These are phyloP conservation scores for Mycena rebaudengoi DNA, from an alignment of 768 basidiomycete genomes.

Conservation along the genomic window DNA sequence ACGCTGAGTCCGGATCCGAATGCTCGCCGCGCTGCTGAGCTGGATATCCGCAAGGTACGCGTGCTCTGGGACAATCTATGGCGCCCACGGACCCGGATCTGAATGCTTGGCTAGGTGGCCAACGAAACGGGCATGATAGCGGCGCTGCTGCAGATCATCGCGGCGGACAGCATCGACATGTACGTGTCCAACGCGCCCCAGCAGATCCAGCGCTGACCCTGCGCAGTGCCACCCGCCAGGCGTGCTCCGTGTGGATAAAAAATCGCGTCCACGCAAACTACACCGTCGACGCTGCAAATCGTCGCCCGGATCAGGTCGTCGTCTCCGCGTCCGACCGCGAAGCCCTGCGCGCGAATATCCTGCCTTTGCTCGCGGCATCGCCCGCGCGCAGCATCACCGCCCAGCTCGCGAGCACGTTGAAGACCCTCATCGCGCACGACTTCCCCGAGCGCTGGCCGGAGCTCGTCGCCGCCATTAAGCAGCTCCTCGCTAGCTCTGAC, in stretches of 20 bases:
- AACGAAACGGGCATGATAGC: slow-evolving; percentile 84
- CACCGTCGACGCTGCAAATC: slow-evolving; percentile 50
- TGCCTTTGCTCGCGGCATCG: slow-evolving; percentile 74
- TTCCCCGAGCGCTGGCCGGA: slow-evolving; percentile 82
- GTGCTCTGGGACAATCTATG: not conserved
- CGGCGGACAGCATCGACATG: slow-evolving; percentile 78
- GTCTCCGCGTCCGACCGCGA: slow-evolving; percentile 76
- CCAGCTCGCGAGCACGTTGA: slow-evolving; percentile 79
- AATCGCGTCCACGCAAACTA: slow-evolving; percentile 84
- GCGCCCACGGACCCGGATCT: slow-evolving; percentile 13
- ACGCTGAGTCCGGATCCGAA: slow-evolving; percentile 88
- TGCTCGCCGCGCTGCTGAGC: slow-evolving; percentile 84
- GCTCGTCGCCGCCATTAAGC: slow-evolving; percentile 73
- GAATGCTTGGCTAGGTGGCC: slow-evolving; percentile 62
- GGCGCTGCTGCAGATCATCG: slow-evolving; percentile 88
- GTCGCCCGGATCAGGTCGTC: slow-evolving; percentile 67
- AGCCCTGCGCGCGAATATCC: slow-evolving; percentile 72
- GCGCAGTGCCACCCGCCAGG: slow-evolving; percentile 80
- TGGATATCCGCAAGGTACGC: slow-evolving; percentile 90
- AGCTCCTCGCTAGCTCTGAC: slow-evolving; percentile 66
- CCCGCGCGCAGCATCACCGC: slow-evolving; percentile 74
- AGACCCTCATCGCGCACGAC: slow-evolving; percentile 77
- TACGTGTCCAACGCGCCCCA: slow-evolving; percentile 59
- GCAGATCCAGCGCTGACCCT: slow-evolving; percentile 2
- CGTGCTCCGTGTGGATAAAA: slow-evolving; percentile 89